Percentiles rank a stretch among this genome's conserved stretches.
Evolutionary conservation across 2,329 filamentous ascomycete genomes (phyloP).

Genomic region (Chaetomium globosum): DNA sequence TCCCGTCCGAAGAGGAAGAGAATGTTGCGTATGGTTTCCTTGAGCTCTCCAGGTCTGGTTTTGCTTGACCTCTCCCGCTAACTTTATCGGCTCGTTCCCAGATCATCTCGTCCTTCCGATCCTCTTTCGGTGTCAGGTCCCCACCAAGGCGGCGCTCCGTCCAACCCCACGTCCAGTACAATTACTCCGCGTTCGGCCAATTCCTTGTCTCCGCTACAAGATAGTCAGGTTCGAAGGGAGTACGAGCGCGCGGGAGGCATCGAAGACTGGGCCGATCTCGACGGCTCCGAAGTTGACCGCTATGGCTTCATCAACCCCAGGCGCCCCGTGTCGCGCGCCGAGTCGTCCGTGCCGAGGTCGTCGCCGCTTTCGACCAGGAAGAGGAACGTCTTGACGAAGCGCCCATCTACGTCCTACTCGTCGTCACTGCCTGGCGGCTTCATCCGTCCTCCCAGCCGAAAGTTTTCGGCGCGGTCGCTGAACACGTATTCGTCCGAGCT

Average conservation of each 20-base stretch:
- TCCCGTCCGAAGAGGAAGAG: conserved; percentile 56
- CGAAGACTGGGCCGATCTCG: conserved; percentile 69
- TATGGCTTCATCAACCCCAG: conserved; percentile 66
- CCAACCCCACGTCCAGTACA: conserved; percentile 41
- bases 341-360: conserved; percentile 48
- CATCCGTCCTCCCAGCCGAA: conserved; percentile 54
- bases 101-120: conserved; percentile 30
- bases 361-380: conserved; percentile 51
- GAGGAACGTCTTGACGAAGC: conserved; percentile 52
- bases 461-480: conserved; percentile 60
- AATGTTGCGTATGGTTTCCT: conserved; percentile 60
- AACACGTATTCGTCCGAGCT: conserved; percentile 59
- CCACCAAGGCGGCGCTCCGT: conserved; percentile 35
- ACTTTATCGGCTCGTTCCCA: background rate
- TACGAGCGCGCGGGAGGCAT: conserved; percentile 60
- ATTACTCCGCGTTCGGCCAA: conserved; percentile 48
- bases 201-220: conserved; percentile 50
- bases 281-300: conserved; percentile 64
- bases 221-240: conserved; percentile 45
- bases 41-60: conserved; percentile 44
- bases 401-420: conserved; percentile 44
- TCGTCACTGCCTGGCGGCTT: conserved; percentile 42
- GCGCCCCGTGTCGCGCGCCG: conserved; percentile 48
- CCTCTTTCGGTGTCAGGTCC: conserved; percentile 29
- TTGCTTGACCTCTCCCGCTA: conserved; percentile 22